Base-by-base conservation (phyloP, 192 early-diverging fungal species). In the Linnemannia exigua region DNA sequence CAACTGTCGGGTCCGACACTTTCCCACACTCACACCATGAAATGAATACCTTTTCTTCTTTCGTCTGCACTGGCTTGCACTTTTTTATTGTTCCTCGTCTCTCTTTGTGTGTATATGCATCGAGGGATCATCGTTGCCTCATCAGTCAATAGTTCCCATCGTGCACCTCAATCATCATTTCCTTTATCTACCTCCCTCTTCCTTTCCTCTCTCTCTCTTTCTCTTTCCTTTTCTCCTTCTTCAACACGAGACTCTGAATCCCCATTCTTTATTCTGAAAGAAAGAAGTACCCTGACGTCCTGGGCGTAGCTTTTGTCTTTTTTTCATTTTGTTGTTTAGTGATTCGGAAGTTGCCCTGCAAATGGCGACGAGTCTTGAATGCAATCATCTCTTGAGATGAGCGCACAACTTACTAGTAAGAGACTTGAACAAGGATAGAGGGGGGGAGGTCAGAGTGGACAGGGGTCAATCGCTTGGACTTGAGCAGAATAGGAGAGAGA, bases 251-350 rank as follows among this genome's bases (percentile, higher is more conserved):
- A 5, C 17, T 46, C 38, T 44, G 41, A 44, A 17, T 47, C 33
- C 51, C 37, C 58, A n/a, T 63, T 63, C 22, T 12, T 31, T 63
- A 28, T 12, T 28, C 1, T 2, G 58, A 54, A 7, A 50, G 15
- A 50, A 50, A 19, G 16, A 25, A 25, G 51, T n/a, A n/a, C n/a
- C n/a, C n/a, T 52, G 8, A 9, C 22, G 52, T 54, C 52, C 1
- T 71, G 0, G 35, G 33, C 20, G 16, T 67, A 36, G 28, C 5
- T n/a, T 33, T 31, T 72, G 35, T 76, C 16, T 67, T 28, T 58
- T 76, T 67, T 41, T 75, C 33, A 3, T 74, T 52, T 58, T 76
- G 31, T 66, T 44, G 9, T 33, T 76, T 33, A 1, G 3, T 47
- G 17, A 31, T 72, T 72, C 46, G 31, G 8, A 72, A 48, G 16